These are phyloP conservation scores for Selaginella tamariscina DNA, from an alignment of 75 land plant genomes.

Conservation along the genomic window DNA sequence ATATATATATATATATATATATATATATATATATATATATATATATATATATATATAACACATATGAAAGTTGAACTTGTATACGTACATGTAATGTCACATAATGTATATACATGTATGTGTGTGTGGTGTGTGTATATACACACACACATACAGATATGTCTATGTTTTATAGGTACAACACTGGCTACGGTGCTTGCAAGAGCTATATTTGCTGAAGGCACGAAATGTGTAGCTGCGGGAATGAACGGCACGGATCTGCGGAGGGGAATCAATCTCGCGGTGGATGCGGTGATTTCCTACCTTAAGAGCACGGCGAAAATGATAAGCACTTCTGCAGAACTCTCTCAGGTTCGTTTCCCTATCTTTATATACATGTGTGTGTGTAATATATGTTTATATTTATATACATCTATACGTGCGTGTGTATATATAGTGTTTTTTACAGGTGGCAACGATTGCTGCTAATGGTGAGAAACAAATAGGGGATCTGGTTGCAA, in stretches of 20 bases:
- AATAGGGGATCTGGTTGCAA: constrained; percentile 79
- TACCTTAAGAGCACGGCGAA: constrained; percentile 61
- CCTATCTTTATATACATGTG: background rate
- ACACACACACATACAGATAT: no score
- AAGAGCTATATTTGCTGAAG: constrained; percentile 70
- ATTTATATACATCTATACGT: background rate
- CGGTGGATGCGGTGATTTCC: constrained; percentile 76
- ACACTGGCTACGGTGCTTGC: constrained; percentile 82
- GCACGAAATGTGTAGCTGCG: constrained; percentile 83
- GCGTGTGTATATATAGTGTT: background rate
- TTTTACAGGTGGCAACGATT: constrained; percentile 46
- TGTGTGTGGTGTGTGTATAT: no score
- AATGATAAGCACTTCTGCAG: constrained; percentile 88
- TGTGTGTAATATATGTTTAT: background rate
- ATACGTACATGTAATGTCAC: background rate
- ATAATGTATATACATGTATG: no score
- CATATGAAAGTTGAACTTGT: background rate
- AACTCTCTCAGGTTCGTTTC: constrained; percentile 65
- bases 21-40: no score
- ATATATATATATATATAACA: no score
- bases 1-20: background rate
- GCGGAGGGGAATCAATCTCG: constrained; percentile 67
- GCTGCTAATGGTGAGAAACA: constrained; percentile 69
- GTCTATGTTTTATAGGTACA: constrained; percentile 39
- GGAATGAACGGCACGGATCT: constrained; percentile 97